Conservation (phyloP, 352 stramenopile genomes). For the Blastocystis sp. region DNA sequence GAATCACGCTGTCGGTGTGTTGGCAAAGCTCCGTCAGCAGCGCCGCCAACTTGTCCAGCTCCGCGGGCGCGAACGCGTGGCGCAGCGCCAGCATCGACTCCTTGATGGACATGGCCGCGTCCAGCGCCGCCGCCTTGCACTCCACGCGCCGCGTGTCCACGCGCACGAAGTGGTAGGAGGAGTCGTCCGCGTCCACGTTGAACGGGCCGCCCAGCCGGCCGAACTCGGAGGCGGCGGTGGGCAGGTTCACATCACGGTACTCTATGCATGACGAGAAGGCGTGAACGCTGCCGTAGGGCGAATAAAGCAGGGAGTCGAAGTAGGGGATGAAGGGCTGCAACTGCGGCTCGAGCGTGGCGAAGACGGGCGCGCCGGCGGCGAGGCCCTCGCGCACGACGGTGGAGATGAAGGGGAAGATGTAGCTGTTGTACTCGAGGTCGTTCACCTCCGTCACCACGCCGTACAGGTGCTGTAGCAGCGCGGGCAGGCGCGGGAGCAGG, state of each 20-base stretch:
- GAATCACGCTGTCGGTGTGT: slow-evolving; percentile 19
- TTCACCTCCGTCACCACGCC: neutral
- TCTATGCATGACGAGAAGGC: neutral
- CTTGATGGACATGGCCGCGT: slow-evolving; percentile 1
- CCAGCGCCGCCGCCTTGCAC: slow-evolving; percentile 36
- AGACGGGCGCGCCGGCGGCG: neutral
- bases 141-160: slow-evolving; percentile 11
- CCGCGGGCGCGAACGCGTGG: neutral
- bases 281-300: neutral
- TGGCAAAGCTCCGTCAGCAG: neutral
- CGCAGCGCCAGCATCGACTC: neutral
- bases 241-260: slow-evolving; percentile 47
- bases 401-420: slow-evolving; percentile 45
- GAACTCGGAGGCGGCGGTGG: slow-evolving; percentile 29
- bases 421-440: slow-evolving; percentile 19
- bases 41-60: slow-evolving; percentile 19
- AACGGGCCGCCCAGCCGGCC: slow-evolving; percentile 4
- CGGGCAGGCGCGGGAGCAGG: neutral
- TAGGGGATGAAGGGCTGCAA: slow-evolving; percentile 20
- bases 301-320: slow-evolving; percentile 11
- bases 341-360: neutral
- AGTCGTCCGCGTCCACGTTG: neutral
- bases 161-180: slow-evolving; percentile 6
- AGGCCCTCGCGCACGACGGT: neutral
- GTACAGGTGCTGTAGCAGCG: neutral